Percentiles rank a stretch among this genome's conserved stretches.
Conservation (phyloP, 2,329 filamentous ascomycete genomes). For the Phyllosticta capitalensis region DNA sequence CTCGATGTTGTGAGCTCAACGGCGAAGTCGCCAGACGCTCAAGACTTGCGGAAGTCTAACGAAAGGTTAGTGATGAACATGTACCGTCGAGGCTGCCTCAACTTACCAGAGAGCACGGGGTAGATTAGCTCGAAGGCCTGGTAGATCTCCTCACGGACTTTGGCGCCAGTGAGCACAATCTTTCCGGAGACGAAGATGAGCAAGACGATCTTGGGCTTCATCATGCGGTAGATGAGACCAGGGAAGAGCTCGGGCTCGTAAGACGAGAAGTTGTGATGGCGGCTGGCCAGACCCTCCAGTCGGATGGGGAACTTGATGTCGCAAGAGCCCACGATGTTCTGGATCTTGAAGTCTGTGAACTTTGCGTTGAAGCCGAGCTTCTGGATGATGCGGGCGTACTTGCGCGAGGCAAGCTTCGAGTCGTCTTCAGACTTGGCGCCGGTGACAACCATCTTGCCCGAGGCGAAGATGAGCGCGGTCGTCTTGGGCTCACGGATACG, state of each 20-base stretch:
- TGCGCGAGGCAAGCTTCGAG: slow-evolving; percentile 90
- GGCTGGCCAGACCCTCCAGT: slow-evolving; percentile 86
- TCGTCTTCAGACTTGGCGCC: slow-evolving; percentile 97
- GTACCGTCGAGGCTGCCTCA: background rate
- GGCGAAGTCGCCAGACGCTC: background rate
- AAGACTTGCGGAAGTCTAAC: slow-evolving; percentile 13
- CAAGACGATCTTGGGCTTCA: slow-evolving; percentile 98
- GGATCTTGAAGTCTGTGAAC: slow-evolving; percentile 99
- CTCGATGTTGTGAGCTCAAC: background rate
- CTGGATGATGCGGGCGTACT: slow-evolving; percentile 98
- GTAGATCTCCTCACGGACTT: slow-evolving; percentile 88
- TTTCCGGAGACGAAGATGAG: slow-evolving; percentile 97
- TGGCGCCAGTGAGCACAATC: slow-evolving; percentile 94
- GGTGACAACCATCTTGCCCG: slow-evolving; percentile 98
- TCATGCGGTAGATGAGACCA: slow-evolving; percentile 99
- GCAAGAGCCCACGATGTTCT: slow-evolving; percentile 97
- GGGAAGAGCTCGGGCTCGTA: slow-evolving; percentile 98
- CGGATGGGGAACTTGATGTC: slow-evolving; percentile 99
- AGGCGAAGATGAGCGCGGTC: slow-evolving; percentile 94
- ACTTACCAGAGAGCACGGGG: slow-evolving; percentile 77
- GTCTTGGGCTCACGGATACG: slow-evolving; percentile 99
- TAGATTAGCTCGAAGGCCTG: slow-evolving; percentile 57
- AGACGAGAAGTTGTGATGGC: slow-evolving; percentile 98
- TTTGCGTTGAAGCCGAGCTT: slow-evolving; percentile 99
- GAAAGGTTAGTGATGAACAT: slow-evolving; percentile 19